These are phyloP conservation scores for Candida succiphila DNA, from an alignment of 805 yeast genomes.

Conservation along the genomic window DNA sequence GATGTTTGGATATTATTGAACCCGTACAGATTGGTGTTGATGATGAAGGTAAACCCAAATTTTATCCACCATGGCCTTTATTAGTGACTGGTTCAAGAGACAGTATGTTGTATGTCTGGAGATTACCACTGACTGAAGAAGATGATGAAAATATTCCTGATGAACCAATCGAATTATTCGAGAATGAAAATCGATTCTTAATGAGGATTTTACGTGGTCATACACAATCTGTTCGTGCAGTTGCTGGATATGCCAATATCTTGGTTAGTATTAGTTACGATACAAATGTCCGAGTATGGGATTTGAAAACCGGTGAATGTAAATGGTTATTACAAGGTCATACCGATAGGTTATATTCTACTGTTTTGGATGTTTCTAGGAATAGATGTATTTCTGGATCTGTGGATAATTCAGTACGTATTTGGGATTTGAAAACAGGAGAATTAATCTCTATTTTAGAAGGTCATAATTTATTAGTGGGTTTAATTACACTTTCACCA, in stretches of 20 bases:
- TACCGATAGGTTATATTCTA: slow-evolving; percentile 80
- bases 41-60: slow-evolving; percentile 43
- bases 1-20: slow-evolving; percentile 78
- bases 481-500: slow-evolving; percentile 68
- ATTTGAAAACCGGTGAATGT: slow-evolving; percentile 64
- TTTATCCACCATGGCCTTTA: slow-evolving; percentile 55
- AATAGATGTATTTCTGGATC: slow-evolving; percentile 85
- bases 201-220: slow-evolving; percentile 68
- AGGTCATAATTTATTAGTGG: slow-evolving; percentile 88
- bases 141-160: slow-evolving; percentile 17
- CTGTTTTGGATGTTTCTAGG: slow-evolving; percentile 67
- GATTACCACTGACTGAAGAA: slow-evolving; percentile 42
- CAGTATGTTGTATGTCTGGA: slow-evolving; percentile 69
- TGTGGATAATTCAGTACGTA: slow-evolving; percentile 77
- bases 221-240: slow-evolving; percentile 73
- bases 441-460: slow-evolving; percentile 57
- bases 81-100: slow-evolving; percentile 86
- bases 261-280: slow-evolving; percentile 90
- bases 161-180: slow-evolving; percentile 27
- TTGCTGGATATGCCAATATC: slow-evolving; percentile 76
- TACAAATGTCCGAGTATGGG: slow-evolving; percentile 88
- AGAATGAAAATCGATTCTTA: slow-evolving; percentile 48
- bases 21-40: slow-evolving; percentile 57
- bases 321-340: slow-evolving; percentile 73
- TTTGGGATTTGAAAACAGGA: slow-evolving; percentile 85